These are phyloP conservation scores for Diddensiella santjacobensis DNA, from an alignment of 805 yeast species.

Conservation along the genomic window DNA sequence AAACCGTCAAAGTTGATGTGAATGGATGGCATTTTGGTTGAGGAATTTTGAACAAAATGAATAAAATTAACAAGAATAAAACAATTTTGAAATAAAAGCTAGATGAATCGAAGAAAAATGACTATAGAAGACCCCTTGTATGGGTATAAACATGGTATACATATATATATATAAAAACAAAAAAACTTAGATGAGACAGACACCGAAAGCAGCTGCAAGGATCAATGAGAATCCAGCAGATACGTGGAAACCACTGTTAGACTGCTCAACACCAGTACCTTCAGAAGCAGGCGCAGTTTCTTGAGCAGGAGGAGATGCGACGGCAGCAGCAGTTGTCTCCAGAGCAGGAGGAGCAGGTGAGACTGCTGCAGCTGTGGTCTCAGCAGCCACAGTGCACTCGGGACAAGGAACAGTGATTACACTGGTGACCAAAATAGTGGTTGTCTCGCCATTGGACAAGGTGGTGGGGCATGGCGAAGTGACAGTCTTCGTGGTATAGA, in stretches of 20 bases:
- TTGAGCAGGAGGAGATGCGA: background rate
- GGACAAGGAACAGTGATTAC: conserved; percentile 6
- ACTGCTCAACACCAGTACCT: conserved; percentile 13
- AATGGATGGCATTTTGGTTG: too few relatives aligned
- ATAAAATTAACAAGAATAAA: background rate
- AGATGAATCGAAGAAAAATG: too few relatives aligned
- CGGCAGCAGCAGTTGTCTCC: background rate
- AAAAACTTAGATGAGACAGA: too few relatives aligned
- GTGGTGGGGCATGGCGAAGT: conserved; percentile 15
- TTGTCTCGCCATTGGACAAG: background rate
- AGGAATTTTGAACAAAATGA: too few relatives aligned
- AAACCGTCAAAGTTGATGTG: too few relatives aligned
- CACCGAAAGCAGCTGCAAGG: conserved; percentile 23
- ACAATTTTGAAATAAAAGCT: too few relatives aligned
- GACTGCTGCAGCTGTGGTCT: conserved; percentile 1
- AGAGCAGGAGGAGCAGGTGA: conserved; percentile 1
- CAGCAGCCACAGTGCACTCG: background rate
- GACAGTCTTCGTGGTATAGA: conserved; percentile 10
- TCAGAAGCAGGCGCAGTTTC: conserved; percentile 1
- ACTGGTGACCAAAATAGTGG: conserved; percentile 5
- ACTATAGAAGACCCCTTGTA: too few relatives aligned
- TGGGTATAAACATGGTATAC: too few relatives aligned
- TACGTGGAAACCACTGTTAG: conserved; percentile 22
- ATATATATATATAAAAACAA: too few relatives aligned
- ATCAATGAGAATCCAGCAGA: conserved; percentile 21